These are phyloP conservation scores for Cladorrhinum samala DNA, from an alignment of 495 filamentous ascomycete genomes.

Conservation along the genomic window DNA sequence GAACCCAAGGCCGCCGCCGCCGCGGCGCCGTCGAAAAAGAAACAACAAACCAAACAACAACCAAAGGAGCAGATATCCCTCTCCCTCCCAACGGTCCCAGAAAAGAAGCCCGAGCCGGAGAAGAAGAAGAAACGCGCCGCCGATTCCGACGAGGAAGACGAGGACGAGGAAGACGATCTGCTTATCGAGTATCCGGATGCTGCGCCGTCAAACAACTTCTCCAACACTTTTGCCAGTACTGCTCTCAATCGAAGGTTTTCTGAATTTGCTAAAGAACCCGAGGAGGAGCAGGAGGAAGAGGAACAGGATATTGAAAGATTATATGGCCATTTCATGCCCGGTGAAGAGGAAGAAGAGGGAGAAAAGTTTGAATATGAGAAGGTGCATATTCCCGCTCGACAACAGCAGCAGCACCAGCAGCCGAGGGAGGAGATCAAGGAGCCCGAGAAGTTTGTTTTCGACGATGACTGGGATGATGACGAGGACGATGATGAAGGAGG, in stretches of 20 bases:
- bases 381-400: background rate
- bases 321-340: too few relatives aligned
- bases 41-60: conserved; percentile 5
- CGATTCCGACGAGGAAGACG: conserved; percentile 33
- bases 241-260: background rate
- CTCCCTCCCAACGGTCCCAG: conserved; percentile 11
- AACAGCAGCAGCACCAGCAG: background rate
- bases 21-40: background rate
- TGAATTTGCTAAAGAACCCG: conserved; percentile 5
- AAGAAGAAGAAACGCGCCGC: conserved; percentile 23
- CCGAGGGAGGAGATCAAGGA: background rate
- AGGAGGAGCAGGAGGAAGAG: conserved; percentile 5
- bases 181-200: conserved; percentile 6
- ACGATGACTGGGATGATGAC: conserved; percentile 2
- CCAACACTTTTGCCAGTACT: background rate
- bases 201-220: background rate
- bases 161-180: conserved; percentile 23
- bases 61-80: conserved; percentile 1
- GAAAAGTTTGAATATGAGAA: background rate
- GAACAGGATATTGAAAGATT: background rate
- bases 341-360: conserved; percentile 8
- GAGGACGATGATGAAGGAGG: conserved; percentile 21
- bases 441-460: conserved; percentile 12
- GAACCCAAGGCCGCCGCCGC: conserved; percentile 8
- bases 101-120: conserved; percentile 20